Evolutionary conservation across 2,329 filamentous ascomycete genomes (phyloP).

Genomic region (Aureobasidium namibiae): DNA sequence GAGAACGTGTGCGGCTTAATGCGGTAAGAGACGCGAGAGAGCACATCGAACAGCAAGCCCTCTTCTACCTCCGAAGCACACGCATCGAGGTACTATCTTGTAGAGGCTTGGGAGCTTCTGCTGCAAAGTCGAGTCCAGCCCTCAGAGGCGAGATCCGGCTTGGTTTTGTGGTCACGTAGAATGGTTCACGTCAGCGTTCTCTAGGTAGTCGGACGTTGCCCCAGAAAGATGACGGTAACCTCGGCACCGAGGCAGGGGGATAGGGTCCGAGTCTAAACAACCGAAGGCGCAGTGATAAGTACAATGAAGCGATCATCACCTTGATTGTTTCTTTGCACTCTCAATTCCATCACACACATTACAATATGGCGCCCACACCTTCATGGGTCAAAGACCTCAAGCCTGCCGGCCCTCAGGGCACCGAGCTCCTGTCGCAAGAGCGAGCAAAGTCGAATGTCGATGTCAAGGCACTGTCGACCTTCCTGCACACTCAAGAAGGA

Average conservation of each 20-base stretch:
- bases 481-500: slow-evolving; percentile 59
- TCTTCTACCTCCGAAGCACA: too few relatives aligned
- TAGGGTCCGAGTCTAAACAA: background rate
- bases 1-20: background rate
- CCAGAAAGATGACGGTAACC: background rate
- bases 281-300: slow-evolving; percentile 1
- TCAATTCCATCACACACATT: background rate
- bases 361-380: slow-evolving; percentile 28
- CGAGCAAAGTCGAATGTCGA: slow-evolving; percentile 59
- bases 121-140: too few relatives aligned
- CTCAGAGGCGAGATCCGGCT: background rate
- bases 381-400: slow-evolving; percentile 61
- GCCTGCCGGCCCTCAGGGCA: slow-evolving; percentile 59
- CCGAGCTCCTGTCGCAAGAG: slow-evolving; percentile 61
- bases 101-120: too few relatives aligned
- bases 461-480: slow-evolving; percentile 57
- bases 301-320: slow-evolving; percentile 4
- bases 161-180: background rate
- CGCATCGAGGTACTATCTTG: too few relatives aligned
- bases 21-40: background rate
- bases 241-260: slow-evolving; percentile 9
- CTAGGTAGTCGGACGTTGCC: background rate
- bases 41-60: too few relatives aligned
- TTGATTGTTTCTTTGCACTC: background rate
- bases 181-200: background rate